Evolutionary conservation across 768 basidiomycete species (phyloP), one percentile per base, ranked within the genome.

Genomic region (Pleurotus tuber-regium): DNA sequence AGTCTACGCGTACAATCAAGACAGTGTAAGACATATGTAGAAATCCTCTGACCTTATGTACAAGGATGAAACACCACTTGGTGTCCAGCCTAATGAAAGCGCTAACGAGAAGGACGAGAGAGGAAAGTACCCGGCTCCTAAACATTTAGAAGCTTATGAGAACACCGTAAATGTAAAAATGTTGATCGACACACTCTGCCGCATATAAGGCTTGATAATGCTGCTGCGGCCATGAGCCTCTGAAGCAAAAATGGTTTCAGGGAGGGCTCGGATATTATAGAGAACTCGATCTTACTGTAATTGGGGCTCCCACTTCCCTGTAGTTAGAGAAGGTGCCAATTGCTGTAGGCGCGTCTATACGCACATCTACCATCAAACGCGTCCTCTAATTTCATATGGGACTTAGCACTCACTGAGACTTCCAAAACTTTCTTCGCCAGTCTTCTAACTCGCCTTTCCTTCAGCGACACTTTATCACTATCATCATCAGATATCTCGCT

Each of bases 1-100:
- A 4, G 75, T 73, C 73, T 76, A 43, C 16, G 21, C 4, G 1
- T 4, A 31, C 4, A 18, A 30, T 12, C 14, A 19, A 33, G 21
- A 8, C 2, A 25, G 11, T 19, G 31, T 38, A 5, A 25, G 24
- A 19, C 23, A 18, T 24, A 2, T 4, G 23, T 4, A 24, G 19
- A 31, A 18, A 19, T 1, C 35, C 38, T 55, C 68, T 42, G 52
- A 75, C 74, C 51, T 67, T 61, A 49, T 73, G 71, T 26, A 77
- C 70, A 6, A 77, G 60, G 10, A 71, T 67, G 46, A 69, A 71
- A 51, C 75, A 76, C 73, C 74, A 76, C 31, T 66, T 70, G 2
- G 69, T 60, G 57, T 75, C 71, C 10, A 76, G 58, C 26, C 70
- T 70, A 1, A 66, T 58, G 50, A 77, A 74, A 6, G 73, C 69